Percentiles rank a stretch among this genome's conserved stretches.
These are phyloP conservation scores for Scutellaria galericulata DNA, from an alignment of 257 asterid species.

Conservation along the genomic window DNA sequence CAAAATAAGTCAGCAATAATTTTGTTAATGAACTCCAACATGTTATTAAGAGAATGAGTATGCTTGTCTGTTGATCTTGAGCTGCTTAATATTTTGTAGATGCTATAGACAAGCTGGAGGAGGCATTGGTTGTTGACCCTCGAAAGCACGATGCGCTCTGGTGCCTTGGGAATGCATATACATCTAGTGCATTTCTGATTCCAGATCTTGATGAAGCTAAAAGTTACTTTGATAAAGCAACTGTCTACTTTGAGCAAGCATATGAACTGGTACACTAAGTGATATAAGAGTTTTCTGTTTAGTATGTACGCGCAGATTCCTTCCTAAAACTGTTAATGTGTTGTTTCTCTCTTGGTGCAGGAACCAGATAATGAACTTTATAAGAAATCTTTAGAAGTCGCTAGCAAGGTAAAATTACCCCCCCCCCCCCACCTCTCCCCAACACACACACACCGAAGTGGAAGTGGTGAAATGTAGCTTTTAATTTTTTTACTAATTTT, in stretches of 20 bases:
- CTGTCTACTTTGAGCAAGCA: slow-evolving; percentile 70
- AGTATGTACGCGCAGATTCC: neutral
- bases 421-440: neutral
- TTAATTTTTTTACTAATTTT: slow-evolving; percentile 1
- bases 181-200: slow-evolving; percentile 72
- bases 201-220: slow-evolving; percentile 75
- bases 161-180: slow-evolving; percentile 92
- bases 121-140: slow-evolving; percentile 75
- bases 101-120: slow-evolving; percentile 82
- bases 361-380: slow-evolving; percentile 83
- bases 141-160: slow-evolving; percentile 76
- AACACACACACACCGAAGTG: too few species aligned
- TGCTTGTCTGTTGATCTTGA: neutral
- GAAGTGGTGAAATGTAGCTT: neutral
- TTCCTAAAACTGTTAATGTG: neutral
- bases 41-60: neutral
- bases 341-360: slow-evolving; percentile 48
- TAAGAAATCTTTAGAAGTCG: slow-evolving; percentile 74
- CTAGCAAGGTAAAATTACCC: slow-evolving; percentile 64
- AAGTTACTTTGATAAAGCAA: slow-evolving; percentile 63
- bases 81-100: slow-evolving; percentile 47
- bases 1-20: neutral
- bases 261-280: slow-evolving; percentile 56
- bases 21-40: neutral
- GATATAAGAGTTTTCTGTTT: neutral